Evolutionary conservation across 2,329 filamentous ascomycete genomes (phyloP).

Genomic region (Ophiocordyceps australis): DNA sequence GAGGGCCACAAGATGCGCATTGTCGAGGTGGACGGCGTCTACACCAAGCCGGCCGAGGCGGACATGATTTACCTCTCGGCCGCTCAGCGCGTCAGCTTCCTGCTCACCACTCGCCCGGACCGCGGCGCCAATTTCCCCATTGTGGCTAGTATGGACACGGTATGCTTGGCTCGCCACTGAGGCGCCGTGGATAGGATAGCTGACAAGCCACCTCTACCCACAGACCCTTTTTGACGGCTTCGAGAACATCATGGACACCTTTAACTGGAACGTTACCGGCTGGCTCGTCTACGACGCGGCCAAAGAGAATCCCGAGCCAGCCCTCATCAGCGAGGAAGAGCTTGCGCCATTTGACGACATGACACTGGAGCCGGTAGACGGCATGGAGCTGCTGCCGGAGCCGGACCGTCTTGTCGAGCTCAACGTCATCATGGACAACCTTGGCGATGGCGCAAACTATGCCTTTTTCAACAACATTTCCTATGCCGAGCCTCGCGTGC

Average conservation of each 20-base stretch:
- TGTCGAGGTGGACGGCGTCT: conserved; percentile 58
- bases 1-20: conserved; percentile 50
- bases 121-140: conserved; percentile 48
- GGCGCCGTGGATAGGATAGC: too few species aligned
- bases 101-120: conserved; percentile 44
- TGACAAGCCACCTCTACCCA: neutral
- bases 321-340: conserved; percentile 27
- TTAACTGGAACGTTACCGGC: conserved; percentile 53
- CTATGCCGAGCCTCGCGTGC: conserved; percentile 58
- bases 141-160: conserved; percentile 50
- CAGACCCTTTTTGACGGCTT: conserved; percentile 54
- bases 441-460: conserved; percentile 39
- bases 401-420: conserved; percentile 48
- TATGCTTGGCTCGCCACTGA: too few species aligned
- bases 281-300: conserved; percentile 39
- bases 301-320: conserved; percentile 28
- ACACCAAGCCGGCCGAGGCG: conserved; percentile 39
- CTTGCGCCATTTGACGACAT: conserved; percentile 61
- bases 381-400: conserved; percentile 35
- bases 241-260: conserved; percentile 42
- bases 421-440: conserved; percentile 42
- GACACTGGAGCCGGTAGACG: conserved; percentile 49
- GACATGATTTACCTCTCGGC: conserved; percentile 47
- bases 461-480: conserved; percentile 64
- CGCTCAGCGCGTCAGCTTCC: conserved; percentile 47